These are phyloP conservation scores for Mitragyna speciosa DNA, from an alignment of 257 asterid genomes.

Conservation along the genomic window DNA sequence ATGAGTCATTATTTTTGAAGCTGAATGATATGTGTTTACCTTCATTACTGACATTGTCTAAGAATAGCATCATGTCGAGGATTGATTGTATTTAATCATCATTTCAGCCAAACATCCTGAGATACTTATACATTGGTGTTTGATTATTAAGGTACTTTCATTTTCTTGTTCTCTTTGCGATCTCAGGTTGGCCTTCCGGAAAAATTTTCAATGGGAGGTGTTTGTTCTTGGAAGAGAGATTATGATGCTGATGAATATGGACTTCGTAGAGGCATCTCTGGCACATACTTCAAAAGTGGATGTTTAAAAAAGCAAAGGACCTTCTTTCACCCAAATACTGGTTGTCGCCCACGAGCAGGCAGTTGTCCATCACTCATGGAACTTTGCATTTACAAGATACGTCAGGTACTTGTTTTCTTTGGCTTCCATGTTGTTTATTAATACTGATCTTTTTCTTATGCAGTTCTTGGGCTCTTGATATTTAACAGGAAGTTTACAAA, in stretches of 20 bases:
- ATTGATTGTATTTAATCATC: neutral
- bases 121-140: neutral
- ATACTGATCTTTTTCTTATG: slow-evolving; percentile 19
- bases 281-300: slow-evolving; percentile 68
- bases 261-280: slow-evolving; percentile 57
- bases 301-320: slow-evolving; percentile 73
- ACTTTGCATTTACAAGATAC: slow-evolving; percentile 67
- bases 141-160: neutral
- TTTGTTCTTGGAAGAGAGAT: slow-evolving; percentile 88
- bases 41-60: neutral
- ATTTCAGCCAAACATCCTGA: neutral
- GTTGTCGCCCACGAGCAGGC: slow-evolving; percentile 44
- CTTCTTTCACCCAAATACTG: slow-evolving; percentile 50
- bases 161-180: neutral
- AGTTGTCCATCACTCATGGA: slow-evolving; percentile 74
- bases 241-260: slow-evolving; percentile 64
- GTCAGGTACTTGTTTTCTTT: slow-evolving; percentile 45
- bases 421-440: slow-evolving; percentile 6
- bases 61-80: neutral
- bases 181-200: neutral
- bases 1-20: neutral
- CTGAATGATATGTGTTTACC: neutral
- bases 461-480: slow-evolving; percentile 20
- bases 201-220: slow-evolving; percentile 69
- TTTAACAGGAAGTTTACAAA: slow-evolving; percentile 61